Evolutionary conservation across 306 rosid genomes (phyloP).

Genomic region (Inga oerstediana): DNA sequence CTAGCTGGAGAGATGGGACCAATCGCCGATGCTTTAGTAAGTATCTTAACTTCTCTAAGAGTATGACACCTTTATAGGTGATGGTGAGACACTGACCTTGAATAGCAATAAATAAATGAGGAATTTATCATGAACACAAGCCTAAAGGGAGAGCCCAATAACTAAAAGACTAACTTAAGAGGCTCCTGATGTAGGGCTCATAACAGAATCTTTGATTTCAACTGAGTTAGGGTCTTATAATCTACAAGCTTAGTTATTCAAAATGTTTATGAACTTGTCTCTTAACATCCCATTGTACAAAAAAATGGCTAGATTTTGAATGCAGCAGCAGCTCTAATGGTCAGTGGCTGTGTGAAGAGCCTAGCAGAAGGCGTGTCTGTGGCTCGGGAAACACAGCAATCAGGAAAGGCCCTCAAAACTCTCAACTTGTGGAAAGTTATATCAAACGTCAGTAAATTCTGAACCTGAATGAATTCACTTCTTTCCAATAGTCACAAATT

Average conservation of each 20-base stretch:
- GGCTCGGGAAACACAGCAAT: constrained; percentile 75
- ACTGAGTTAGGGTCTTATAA: constrained; percentile 14
- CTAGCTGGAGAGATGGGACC: constrained; percentile 79
- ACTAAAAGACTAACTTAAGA: too few species aligned
- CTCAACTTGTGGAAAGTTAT: constrained; percentile 65
- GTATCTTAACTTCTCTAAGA: constrained; percentile 34
- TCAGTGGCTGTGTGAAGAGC: constrained; percentile 64
- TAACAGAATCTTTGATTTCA: not conserved
- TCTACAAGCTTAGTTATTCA: not conserved
- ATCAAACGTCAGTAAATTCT: constrained; percentile 60
- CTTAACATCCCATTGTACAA: constrained; percentile 14
- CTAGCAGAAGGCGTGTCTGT: constrained; percentile 69
- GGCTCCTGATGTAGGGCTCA: too few species aligned
- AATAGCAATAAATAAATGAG: constrained; percentile 6
- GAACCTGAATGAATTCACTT: not conserved
- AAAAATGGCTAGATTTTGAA: constrained; percentile 64
- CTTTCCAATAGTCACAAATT: not conserved
- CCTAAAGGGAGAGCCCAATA: too few species aligned
- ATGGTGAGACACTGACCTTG: constrained; percentile 14
- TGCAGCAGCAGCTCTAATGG: constrained; percentile 87
- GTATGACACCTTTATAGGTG: not conserved
- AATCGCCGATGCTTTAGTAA: constrained; percentile 85
- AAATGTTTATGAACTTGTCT: constrained; percentile 1
- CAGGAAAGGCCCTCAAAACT: constrained; percentile 81
- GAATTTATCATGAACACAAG: too few species aligned